Percentiles rank a stretch among this genome's conserved stretches.
These are phyloP conservation scores for Pyrus hybrid DNA, from an alignment of 331 rosid species.

Conservation along the genomic window DNA sequence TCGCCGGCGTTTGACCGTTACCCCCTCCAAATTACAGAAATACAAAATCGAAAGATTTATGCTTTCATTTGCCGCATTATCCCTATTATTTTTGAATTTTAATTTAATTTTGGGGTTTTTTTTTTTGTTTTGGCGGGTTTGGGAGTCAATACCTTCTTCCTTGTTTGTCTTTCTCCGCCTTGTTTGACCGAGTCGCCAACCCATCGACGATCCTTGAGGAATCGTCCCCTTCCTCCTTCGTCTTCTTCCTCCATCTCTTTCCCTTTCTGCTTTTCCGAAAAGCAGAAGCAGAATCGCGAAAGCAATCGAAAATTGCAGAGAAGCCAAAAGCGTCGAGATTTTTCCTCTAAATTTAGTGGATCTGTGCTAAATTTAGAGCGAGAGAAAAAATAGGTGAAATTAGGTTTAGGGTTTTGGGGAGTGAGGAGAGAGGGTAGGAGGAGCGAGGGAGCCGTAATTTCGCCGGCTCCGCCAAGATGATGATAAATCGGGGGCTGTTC, in stretches of 20 bases:
- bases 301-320: background rate
- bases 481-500: slow-evolving; percentile 88
- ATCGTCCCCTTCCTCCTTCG: background rate
- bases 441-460: background rate
- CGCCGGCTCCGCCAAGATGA: slow-evolving; percentile 37
- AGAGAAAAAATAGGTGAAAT: background rate
- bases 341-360: slow-evolving; percentile 42
- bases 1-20: slow-evolving; percentile 63
- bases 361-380: slow-evolving; percentile 34
- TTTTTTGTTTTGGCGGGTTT: background rate
- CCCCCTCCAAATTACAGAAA: background rate
- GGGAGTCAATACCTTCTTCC: slow-evolving; percentile 6
- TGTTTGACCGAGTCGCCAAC: slow-evolving; percentile 38
- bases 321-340: background rate
- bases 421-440: background rate
- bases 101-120: background rate
- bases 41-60: no score
- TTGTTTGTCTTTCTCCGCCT: slow-evolving; percentile 25
- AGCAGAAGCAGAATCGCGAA: no score
- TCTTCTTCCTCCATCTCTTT: background rate
- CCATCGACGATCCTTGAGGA: slow-evolving; percentile 8
- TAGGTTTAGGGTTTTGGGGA: slow-evolving; percentile 21
- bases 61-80: background rate
- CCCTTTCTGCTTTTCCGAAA: background rate
- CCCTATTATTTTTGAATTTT: background rate